phyloP scores from a whole-genome alignment of 352 stramenopile genomes.

The Pythium sp. region DNA sequence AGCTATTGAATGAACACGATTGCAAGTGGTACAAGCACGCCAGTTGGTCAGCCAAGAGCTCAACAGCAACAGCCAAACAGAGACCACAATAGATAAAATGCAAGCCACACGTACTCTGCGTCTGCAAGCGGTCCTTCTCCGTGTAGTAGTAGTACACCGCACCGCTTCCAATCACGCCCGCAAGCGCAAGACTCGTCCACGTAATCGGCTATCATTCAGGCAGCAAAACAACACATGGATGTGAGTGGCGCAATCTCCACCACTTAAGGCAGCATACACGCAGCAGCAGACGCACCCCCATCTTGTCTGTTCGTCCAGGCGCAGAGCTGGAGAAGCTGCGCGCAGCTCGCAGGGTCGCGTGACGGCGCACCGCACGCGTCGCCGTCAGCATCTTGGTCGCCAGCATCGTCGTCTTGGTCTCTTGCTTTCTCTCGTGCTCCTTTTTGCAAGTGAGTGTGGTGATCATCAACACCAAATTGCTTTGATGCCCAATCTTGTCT shows the following conservation, averaged over 20 bases:
- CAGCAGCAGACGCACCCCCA: slow-evolving; percentile 39
- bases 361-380: slow-evolving; percentile 22
- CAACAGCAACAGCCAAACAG: neutral
- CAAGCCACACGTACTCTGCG: slow-evolving; percentile 56
- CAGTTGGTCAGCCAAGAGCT: slow-evolving; percentile 2
- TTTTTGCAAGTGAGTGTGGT: slow-evolving; percentile 1
- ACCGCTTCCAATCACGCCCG: slow-evolving; percentile 62
- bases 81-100: neutral
- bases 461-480: slow-evolving; percentile 1
- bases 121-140: slow-evolving; percentile 88
- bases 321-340: slow-evolving; percentile 41
- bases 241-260: neutral
- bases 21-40: neutral
- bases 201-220: slow-evolving; percentile 50
- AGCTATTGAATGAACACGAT: slow-evolving; percentile 25
- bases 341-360: neutral
- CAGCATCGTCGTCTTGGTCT: slow-evolving; percentile 23
- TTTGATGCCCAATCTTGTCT: neutral
- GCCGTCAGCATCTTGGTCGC: slow-evolving; percentile 25
- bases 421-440: slow-evolving; percentile 3
- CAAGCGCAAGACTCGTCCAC: slow-evolving; percentile 80
- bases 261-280: neutral
- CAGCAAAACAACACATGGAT: neutral
- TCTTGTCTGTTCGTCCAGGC: slow-evolving; percentile 50
- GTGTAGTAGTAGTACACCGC: slow-evolving; percentile 87